Conservation (phyloP, 2,329 filamentous ascomycete genomes). For the Scopulariopsis brevicaulis region DNA sequence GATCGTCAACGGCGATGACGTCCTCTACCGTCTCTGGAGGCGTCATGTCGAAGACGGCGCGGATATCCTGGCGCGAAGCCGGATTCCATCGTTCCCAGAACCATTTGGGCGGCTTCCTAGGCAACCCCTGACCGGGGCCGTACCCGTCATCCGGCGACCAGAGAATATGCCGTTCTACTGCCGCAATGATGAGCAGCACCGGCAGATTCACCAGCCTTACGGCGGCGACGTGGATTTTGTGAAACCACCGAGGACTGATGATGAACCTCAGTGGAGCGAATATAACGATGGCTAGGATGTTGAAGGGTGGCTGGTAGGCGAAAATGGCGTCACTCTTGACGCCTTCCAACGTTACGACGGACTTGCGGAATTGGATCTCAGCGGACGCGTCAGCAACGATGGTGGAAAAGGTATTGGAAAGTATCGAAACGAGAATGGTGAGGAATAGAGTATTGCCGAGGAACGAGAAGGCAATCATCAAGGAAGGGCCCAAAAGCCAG, state of each 20-base stretch:
- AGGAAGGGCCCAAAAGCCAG: conserved; percentile 61
- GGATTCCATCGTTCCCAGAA: conserved; percentile 61
- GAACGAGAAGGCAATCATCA: conserved; percentile 80
- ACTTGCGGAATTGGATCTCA: conserved; percentile 75
- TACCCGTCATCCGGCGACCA: conserved; percentile 8
- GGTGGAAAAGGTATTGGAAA: conserved; percentile 72
- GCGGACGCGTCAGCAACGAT: conserved; percentile 66
- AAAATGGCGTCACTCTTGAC: conserved; percentile 80
- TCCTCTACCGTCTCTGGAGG: conserved; percentile 50
- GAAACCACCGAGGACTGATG: conserved; percentile 76
- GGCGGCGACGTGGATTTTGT: conserved; percentile 74
- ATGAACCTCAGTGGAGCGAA: conserved; percentile 68
- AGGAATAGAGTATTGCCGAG: conserved; percentile 79
- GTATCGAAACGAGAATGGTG: conserved; percentile 80
- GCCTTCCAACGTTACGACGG: conserved; percentile 73
- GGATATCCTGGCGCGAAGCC: conserved; percentile 60
- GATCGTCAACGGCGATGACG: conserved; percentile 47
- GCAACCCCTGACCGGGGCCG: background rate
- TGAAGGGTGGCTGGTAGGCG: conserved; percentile 74
- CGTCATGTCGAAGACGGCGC: conserved; percentile 61
- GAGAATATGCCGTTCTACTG: conserved; percentile 49
- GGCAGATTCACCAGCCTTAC: conserved; percentile 68
- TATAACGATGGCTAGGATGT: conserved; percentile 63
- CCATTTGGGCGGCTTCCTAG: conserved; percentile 17
- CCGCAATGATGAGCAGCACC: conserved; percentile 57